Percentiles rank a stretch among this genome's conserved stretches.
Conservation (phyloP, 495 filamentous ascomycete species). For the Geopyxis carbonaria region DNA sequence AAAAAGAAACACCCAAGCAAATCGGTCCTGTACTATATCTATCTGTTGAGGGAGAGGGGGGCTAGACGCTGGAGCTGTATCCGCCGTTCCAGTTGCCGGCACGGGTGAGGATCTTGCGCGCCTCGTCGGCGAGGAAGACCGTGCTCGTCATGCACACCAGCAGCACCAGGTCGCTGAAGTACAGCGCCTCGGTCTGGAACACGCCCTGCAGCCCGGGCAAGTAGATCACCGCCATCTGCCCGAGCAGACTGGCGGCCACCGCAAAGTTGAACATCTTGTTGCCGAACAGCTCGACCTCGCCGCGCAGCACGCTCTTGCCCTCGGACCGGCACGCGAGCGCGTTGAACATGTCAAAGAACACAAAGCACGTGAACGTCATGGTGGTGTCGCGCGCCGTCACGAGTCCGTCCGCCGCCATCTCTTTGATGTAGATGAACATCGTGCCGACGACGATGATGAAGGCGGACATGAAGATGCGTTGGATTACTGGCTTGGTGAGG, state of each 20-base stretch:
- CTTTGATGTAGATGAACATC: slow-evolving; percentile 71
- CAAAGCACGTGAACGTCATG: slow-evolving; percentile 98
- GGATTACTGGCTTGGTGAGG: slow-evolving; percentile 62
- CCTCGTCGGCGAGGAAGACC: slow-evolving; percentile 92
- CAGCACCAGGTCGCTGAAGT: slow-evolving; percentile 50
- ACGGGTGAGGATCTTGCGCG: slow-evolving; percentile 47
- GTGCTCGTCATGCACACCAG: slow-evolving; percentile 59
- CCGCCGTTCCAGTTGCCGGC: slow-evolving; percentile 25
- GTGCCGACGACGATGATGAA: slow-evolving; percentile 81
- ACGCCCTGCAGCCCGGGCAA: slow-evolving; percentile 81
- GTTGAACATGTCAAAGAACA: slow-evolving; percentile 98
- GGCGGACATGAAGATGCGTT: slow-evolving; percentile 74
- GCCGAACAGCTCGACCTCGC: slow-evolving; percentile 62
- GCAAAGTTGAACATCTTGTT: slow-evolving; percentile 96
- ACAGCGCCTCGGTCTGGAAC: slow-evolving; percentile 84
- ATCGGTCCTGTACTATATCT: no score
- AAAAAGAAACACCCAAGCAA: no score
- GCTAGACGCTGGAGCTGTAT: slow-evolving; percentile 32
- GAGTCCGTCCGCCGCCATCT: slow-evolving; percentile 65
- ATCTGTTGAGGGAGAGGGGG: no score
- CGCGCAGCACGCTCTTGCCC: slow-evolving; percentile 67
- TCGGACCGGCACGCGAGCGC: slow-evolving; percentile 86
- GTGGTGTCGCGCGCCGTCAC: slow-evolving; percentile 91
- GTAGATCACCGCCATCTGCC: slow-evolving; percentile 82
- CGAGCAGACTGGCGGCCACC: slow-evolving; percentile 62